Percentiles rank a stretch among this genome's conserved stretches.
Evolutionary conservation across 257 asterid genomes (phyloP).

Genomic region (Solanum microdontum): DNA sequence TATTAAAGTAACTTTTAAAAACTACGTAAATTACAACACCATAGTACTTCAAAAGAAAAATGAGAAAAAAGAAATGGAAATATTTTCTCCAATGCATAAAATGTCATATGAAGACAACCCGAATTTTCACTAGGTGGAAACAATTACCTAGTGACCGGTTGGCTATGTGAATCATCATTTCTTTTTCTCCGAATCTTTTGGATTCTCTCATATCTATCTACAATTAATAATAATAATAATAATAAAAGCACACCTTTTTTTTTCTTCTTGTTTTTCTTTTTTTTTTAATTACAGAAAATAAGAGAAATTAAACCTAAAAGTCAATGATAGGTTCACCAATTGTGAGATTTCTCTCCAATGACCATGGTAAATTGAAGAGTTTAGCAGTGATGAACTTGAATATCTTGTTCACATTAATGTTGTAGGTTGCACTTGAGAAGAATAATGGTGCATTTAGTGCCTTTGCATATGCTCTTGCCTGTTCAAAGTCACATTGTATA

Average conservation of each 20-base stretch:
- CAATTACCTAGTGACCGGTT: constrained; percentile 34
- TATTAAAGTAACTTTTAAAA: background rate
- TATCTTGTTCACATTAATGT: constrained; percentile 75
- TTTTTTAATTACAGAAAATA: constrained; percentile 4
- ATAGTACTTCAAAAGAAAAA: background rate
- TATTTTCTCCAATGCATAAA: constrained; percentile 4
- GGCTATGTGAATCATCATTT: constrained; percentile 10
- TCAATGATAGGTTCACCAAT: constrained; percentile 87
- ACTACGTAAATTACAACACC: background rate
- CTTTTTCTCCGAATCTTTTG: background rate
- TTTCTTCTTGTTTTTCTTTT: background rate
- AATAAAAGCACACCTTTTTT: background rate
- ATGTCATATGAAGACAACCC: constrained; percentile 13
- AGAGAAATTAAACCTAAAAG: constrained; percentile 27
- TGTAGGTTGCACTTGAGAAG: constrained; percentile 84
- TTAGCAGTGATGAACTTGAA: constrained; percentile 82
- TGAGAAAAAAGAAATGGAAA: background rate
- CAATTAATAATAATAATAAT: background rate
- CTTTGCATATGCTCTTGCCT: constrained; percentile 83
- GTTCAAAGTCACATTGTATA: background rate
- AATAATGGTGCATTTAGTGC: constrained; percentile 70
- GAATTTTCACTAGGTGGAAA: background rate
- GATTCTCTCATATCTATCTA: background rate
- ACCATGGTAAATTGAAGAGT: constrained; percentile 70
- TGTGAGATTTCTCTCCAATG: constrained; percentile 69